Evolutionary conservation across 129 eudicot genomes (phyloP), one percentile per base, ranked within the genome.

Genomic region (Smallanthus sonchifolius): DNA sequence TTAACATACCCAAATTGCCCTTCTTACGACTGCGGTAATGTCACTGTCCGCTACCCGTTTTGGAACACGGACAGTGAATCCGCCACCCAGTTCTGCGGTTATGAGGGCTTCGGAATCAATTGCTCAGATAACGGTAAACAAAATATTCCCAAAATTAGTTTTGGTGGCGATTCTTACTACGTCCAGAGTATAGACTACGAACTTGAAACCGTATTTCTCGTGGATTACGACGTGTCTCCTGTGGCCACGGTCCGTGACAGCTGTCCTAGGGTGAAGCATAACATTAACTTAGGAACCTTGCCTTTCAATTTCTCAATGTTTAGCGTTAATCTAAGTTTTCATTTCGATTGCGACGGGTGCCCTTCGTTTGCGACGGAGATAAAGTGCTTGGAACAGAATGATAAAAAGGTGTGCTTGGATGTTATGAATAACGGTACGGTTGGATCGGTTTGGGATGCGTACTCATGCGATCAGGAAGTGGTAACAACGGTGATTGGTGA

Each of bases 191-290:
- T 83, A 17, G 4, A 0, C 69, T 69, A 74, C 47, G 40, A 69
- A 16, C 0, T 4, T 1, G 1, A n/a, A 2, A 69, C 4, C 37
- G 38, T 83, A 60, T 2, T 7, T 8, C 51, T 83, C 3, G 48
- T 45, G 20, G 82, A 83, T 16, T 4, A n/a, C n/a, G 64, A 69
- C 16, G 69, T 70, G 59, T 69, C 65, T 49, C 36, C 65, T 2
- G 64, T 38, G 42, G 19, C 7, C 3, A 5, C n/a, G 1, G 42
- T 1, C 3, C 20, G 0, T 13, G 15, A n/a, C 37, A 1, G 0
- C 2, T 83, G 87, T 42, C 87, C 79, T 4, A 66, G 74, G 67
- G 72, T 75, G 17, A 35, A 45, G 2, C 82, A 75, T 35, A 67
- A 49, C 64, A 82, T 84, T 19, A 28, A 5, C 0, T 64, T 60